phyloP scores from a whole-genome alignment of 2,329 filamentous ascomycete species.

The Fusarium sp. region DNA sequence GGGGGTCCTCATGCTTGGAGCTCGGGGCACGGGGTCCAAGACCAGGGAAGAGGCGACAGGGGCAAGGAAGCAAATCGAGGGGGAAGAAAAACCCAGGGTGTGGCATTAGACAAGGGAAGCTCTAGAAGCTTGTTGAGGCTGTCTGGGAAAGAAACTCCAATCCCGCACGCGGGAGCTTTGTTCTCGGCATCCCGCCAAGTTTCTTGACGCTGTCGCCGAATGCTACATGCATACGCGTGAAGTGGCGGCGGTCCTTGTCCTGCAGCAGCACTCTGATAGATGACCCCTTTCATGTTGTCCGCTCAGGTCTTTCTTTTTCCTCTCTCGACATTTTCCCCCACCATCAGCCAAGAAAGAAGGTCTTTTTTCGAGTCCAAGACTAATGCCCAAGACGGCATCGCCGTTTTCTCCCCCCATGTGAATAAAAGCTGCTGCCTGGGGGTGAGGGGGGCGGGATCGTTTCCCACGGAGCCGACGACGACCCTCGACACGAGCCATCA shows the following conservation, averaged over 20 bases:
- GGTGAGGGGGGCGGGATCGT: conserved; percentile 4
- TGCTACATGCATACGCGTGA: conserved; percentile 7
- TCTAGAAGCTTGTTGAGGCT: conserved; percentile 31
- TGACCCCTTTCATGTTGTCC: not conserved
- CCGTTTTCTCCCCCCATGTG: conserved; percentile 1
- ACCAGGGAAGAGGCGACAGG: conserved; percentile 20
- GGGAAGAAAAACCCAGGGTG: not conserved
- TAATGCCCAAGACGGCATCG: conserved; percentile 3
- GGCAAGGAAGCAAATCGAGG: not conserved
- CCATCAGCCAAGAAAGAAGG: not conserved
- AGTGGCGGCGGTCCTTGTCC: conserved; percentile 6
- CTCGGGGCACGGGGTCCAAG: conserved; percentile 20
- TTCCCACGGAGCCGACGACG: conserved; percentile 10
- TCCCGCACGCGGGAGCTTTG: not conserved
- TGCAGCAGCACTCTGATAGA: not conserved
- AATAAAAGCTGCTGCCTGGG: conserved; percentile 43
- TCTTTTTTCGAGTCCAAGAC: not conserved
- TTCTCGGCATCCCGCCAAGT: conserved; percentile 1
- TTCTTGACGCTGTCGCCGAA: not conserved
- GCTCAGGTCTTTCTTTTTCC: conserved; percentile 1
- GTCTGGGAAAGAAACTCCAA: not conserved
- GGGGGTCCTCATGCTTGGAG: conserved; percentile 27
- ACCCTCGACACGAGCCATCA: conserved; percentile 10
- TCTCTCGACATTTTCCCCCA: not conserved
- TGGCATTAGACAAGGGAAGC: conserved; percentile 11